Base-by-base conservation (phyloP, 208 protist species). In the Wallacemonas sp. region DNA sequence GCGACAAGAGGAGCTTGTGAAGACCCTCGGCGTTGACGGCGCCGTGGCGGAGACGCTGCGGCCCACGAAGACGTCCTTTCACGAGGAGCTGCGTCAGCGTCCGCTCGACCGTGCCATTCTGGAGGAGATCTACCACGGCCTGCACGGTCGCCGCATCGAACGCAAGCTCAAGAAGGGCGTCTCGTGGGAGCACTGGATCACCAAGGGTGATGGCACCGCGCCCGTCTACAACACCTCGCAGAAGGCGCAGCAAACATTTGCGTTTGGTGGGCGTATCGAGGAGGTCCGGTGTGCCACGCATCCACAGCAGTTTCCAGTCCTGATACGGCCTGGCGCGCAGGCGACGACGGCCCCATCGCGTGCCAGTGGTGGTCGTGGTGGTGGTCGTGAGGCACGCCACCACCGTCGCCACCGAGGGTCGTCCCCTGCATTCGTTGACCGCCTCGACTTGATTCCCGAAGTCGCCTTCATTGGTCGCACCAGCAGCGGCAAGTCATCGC, bases 151-250 rank as follows among this genome's bases (percentile, higher is more conserved):
- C 16, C 85, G 91, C 34, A 87, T 91, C 27, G 88, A 96, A 76
- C 81, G 91, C 3, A 80, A 81, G 63, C 76, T 96, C 27, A 90
- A 91, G 64, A 81, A 81, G 26, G 91, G 88, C 32, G 81, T 96
- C 3, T 78, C 81, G 47, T 95, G 85, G 87, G 91, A 96, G 76
- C 86, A 93, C 71, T 96, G 91, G 88, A 95, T 96, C 67, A 85
- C 91, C 24, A 93, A 93, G 60, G 91, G 91, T 14, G 88, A 96
- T 54, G 91, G 88, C 74, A 96, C 87, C 9, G 86, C 88, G 12
- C 91, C 91, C 19, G 80, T 96, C 26, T 95, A 87, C 43, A 91
- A 57, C 19, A 85, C 88, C 38, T 95, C 86, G 2, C 30, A 36
- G 5, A 96, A 94, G 62, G 83, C 84, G 14, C 88, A 93, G 60